Evolutionary conservation across 148 eudicot species (phyloP).

Genomic region (Euryodendron excelsum): DNA sequence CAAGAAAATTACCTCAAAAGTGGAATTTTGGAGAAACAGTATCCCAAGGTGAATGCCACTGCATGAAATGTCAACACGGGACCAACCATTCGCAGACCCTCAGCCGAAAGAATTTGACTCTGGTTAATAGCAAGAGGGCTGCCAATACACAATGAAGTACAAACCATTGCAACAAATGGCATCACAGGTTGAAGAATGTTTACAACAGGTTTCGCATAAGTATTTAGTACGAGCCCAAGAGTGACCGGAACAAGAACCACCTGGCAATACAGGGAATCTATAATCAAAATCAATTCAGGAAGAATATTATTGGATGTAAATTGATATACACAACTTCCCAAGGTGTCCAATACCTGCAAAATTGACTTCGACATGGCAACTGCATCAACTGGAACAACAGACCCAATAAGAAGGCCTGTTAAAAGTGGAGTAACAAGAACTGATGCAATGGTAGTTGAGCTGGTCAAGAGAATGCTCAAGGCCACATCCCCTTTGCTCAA

Average conservation of each 20-base stretch:
- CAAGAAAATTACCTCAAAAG: slow-evolving; percentile 42
- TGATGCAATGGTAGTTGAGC: slow-evolving; percentile 88
- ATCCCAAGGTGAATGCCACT: slow-evolving; percentile 69
- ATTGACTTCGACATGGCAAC: slow-evolving; percentile 94
- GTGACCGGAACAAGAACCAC: slow-evolving; percentile 85
- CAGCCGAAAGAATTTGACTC: slow-evolving; percentile 65
- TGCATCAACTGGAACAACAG: slow-evolving; percentile 94
- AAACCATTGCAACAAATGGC: slow-evolving; percentile 92
- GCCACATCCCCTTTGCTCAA: slow-evolving; percentile 96
- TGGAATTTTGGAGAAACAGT: slow-evolving; percentile 84
- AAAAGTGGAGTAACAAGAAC: slow-evolving; percentile 85
- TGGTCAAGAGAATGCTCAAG: slow-evolving; percentile 85
- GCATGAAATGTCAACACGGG: slow-evolving; percentile 85
- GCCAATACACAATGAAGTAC: slow-evolving; percentile 95
- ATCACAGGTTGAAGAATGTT: slow-evolving; percentile 79
- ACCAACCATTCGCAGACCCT: slow-evolving; percentile 73
- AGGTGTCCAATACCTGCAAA: slow-evolving; percentile 65
- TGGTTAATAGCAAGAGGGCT: slow-evolving; percentile 95
- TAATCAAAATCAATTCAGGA: slow-evolving; percentile 29
- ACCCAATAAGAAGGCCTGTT: slow-evolving; percentile 91
- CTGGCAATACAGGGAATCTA: slow-evolving; percentile 43
- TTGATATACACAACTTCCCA: not conserved
- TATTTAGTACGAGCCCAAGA: slow-evolving; percentile 76
- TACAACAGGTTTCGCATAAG: slow-evolving; percentile 84
- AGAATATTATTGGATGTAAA: not conserved